Evolutionary conservation across 148 eudicot species (phyloP).

Genomic region (Cornus florida): DNA sequence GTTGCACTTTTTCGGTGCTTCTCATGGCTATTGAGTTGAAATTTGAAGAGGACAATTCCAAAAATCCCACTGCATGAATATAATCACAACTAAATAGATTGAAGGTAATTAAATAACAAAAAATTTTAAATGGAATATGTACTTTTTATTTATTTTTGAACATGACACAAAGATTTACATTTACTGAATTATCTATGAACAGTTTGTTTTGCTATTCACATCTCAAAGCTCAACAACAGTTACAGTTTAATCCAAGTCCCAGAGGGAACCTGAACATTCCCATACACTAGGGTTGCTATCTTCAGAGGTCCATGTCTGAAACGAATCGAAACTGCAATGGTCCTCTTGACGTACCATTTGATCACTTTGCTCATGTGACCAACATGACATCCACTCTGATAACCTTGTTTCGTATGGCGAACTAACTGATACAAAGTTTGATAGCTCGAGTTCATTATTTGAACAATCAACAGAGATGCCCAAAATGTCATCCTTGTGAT

Average conservation of each 20-base stretch:
- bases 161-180: neutral
- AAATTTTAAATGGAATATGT: neutral
- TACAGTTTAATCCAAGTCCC: constrained; percentile 14
- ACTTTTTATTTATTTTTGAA: neutral
- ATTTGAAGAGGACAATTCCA: no score
- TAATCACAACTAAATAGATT: no score
- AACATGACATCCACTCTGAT: constrained; percentile 38
- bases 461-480: constrained; percentile 14
- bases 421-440: constrained; percentile 5
- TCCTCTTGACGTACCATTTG: constrained; percentile 3
- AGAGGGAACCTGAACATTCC: constrained; percentile 16
- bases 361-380: constrained; percentile 16
- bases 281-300: constrained; percentile 15
- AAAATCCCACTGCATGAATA: no score
- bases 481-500: neutral
- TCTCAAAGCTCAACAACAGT: neutral
- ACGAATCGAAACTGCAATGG: constrained; percentile 10
- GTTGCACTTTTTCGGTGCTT: no score
- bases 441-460: neutral
- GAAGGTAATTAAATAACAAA: neutral
- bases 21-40: no score
- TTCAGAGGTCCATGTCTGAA: constrained; percentile 11
- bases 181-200: neutral
- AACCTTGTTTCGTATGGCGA: constrained; percentile 45
- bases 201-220: neutral